phyloP scores from a whole-genome alignment of 768 basidiomycete genomes.

The Boletus insuetus region DNA sequence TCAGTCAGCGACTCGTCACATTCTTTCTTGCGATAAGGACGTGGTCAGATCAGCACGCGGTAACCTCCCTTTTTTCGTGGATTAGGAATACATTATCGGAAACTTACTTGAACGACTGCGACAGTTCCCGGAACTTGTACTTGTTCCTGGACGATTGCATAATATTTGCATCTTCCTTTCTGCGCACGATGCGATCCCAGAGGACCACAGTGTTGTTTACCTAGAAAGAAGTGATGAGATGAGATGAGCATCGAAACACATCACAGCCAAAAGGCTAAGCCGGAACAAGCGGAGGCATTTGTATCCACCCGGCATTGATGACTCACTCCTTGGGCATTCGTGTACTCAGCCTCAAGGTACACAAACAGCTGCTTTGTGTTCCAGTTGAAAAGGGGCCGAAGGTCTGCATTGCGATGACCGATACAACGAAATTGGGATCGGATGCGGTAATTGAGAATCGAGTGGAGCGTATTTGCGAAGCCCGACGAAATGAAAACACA shows the following conservation, averaged over 20 bases:
- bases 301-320: neutral
- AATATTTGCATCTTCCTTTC: conserved; percentile 70
- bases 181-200: conserved; percentile 90
- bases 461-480: conserved; percentile 12
- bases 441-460: conserved; percentile 13
- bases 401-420: conserved; percentile 50
- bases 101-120: conserved; percentile 71
- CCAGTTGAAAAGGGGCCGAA: conserved; percentile 86
- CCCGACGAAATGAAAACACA: conserved; percentile 26
- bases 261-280: conserved; percentile 22
- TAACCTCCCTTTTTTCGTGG: conserved; percentile 3
- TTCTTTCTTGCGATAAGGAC: conserved; percentile 11
- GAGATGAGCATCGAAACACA: conserved; percentile 7
- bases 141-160: conserved; percentile 60
- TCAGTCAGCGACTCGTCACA: conserved; percentile 13
- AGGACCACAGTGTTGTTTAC: conserved; percentile 77
- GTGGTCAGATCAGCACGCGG: conserved; percentile 21
- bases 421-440: conserved; percentile 1
- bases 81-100: neutral
- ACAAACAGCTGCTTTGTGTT: conserved; percentile 95
- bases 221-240: conserved; percentile 34
- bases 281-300: conserved; percentile 7
- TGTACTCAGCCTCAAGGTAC: conserved; percentile 83
- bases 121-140: conserved; percentile 77
- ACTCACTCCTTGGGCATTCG: conserved; percentile 68